phyloP scores from a whole-genome alignment of 78 protist genomes.

The Cavenderia fasciculata region DNA sequence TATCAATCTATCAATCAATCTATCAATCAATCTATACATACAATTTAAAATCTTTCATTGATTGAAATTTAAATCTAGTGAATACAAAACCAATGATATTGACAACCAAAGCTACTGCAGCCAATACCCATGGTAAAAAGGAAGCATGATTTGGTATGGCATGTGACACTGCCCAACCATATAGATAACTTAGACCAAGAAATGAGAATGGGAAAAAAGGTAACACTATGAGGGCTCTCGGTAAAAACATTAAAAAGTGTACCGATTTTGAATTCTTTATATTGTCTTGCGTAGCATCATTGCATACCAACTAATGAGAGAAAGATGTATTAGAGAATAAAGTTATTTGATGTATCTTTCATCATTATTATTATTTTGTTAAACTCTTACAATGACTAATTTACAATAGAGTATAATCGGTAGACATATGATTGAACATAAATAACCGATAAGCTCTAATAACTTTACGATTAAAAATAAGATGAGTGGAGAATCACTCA shows the following conservation, averaged over 20 bases:
- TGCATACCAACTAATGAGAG: neutral
- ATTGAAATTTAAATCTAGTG: constrained; percentile 38
- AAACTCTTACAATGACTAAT: constrained; percentile 24
- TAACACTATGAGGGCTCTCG: constrained; percentile 16
- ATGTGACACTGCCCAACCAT: constrained; percentile 31
- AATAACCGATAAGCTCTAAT: constrained; percentile 47
- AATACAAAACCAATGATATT: constrained; percentile 32
- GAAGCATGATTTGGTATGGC: constrained; percentile 1
- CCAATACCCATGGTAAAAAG: constrained; percentile 35
- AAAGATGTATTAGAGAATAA: neutral
- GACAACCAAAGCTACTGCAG: constrained; percentile 7
- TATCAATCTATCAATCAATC: neutral
- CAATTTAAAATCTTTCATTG: neutral
- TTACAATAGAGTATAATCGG: constrained; percentile 59
- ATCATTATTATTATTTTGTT: neutral
- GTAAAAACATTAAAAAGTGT: constrained; percentile 38
- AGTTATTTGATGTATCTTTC: neutral
- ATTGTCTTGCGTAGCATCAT: neutral
- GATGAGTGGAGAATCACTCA: constrained; percentile 55
- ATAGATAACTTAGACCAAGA: constrained; percentile 12
- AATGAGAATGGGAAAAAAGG: constrained; percentile 48
- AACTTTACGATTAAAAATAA: constrained; percentile 28
- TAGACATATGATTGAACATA: constrained; percentile 11
- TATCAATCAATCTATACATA: neutral
- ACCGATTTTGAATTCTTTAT: neutral